phyloP scores from a whole-genome alignment of 177 flowering plant genomes.

The Tripterygium wilfordii region DNA sequence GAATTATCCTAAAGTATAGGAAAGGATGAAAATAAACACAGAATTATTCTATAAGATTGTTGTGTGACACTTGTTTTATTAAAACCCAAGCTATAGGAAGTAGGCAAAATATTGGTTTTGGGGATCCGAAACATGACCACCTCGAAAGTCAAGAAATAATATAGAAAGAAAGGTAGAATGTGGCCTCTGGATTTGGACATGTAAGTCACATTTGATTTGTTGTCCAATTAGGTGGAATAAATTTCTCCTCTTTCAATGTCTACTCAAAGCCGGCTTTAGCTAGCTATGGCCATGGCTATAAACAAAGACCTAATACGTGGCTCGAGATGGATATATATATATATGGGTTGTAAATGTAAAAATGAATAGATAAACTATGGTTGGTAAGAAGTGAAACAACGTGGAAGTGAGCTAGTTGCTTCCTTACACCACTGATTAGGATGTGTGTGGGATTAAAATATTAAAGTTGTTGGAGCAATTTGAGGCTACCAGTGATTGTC shows the following conservation, averaged over 20 bases:
- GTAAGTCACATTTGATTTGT: conserved; percentile 21
- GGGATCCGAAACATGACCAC: too few species aligned
- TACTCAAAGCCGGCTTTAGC: conserved; percentile 8
- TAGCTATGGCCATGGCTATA: conserved; percentile 8
- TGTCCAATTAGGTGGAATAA: conserved; percentile 29
- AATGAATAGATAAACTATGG: too few species aligned
- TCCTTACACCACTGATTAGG: background rate
- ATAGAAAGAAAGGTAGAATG: conserved; percentile 10
- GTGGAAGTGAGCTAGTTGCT: too few species aligned
- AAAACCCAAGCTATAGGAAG: too few species aligned
- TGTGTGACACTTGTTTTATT: too few species aligned
- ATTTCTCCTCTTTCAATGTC: conserved; percentile 10
- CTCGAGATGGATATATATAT: conserved; percentile 18
- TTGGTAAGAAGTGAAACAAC: background rate
- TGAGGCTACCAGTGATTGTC: background rate
- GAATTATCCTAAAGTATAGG: too few species aligned
- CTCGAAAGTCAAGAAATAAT: conserved; percentile 25
- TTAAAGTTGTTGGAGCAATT: conserved; percentile 1
- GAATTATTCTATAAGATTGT: too few species aligned
- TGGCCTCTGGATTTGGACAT: conserved; percentile 28
- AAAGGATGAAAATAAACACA: too few species aligned
- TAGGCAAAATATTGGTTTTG: background rate
- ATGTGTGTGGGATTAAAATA: background rate
- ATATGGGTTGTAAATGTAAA: too few species aligned
- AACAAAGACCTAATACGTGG: conserved; percentile 16